Base-by-base conservation (phyloP, 305 asterid species). In the Fraxinus platypoda region DNA sequence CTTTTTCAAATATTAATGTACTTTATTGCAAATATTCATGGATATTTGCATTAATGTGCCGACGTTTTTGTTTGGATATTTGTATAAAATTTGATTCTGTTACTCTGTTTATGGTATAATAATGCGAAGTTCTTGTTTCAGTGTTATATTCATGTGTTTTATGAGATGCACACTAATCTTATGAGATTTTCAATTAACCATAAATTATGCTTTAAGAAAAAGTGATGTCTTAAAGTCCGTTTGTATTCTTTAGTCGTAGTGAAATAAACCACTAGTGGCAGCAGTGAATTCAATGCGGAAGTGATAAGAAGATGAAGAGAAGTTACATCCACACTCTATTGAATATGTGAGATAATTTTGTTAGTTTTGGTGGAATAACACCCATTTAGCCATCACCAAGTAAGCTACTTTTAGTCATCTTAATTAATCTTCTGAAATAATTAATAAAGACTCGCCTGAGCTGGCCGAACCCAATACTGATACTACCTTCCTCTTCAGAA, bases 21-120 rank as follows among this genome's bases (percentile, higher is more conserved):
- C 25, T 30, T 72, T 2, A 70, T 70, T 70, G 75, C 75, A 70
- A 70, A 70, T 70, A 70, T 70, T 25, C 41, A 70, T 70, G 75
- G 23, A 70, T 70, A 70, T 70, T 70, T 15, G 75, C 75, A 6
- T 31, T 72, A 33, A 72, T 72, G 25, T 72, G 46, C 12, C 3
- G 76, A 72, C 76, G 1, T 72, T 71, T 72, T 72, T 30, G 37
- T 1, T 68, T 72, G 34, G 76, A 72, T 33, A 33, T 72, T 72
- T 72, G 43, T 31, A 33, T 72, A 72, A 72, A 72, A 33, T 8
- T 72, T 33, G 43, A 33, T 30, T 72, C 28, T 31, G 76, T 72
- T 7, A 33, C 43, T 13, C 12, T n/a, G 43, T 17, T 33, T 33
- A 4, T 70, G 23, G 9, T 70, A 70, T 70, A 17, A 15, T 31